A percentile compares a stretch with the other conserved stretches of the same genome.
These are phyloP conservation scores for Didymella glomerata DNA, from an alignment of 2,329 filamentous ascomycete genomes.

Conservation along the genomic window DNA sequence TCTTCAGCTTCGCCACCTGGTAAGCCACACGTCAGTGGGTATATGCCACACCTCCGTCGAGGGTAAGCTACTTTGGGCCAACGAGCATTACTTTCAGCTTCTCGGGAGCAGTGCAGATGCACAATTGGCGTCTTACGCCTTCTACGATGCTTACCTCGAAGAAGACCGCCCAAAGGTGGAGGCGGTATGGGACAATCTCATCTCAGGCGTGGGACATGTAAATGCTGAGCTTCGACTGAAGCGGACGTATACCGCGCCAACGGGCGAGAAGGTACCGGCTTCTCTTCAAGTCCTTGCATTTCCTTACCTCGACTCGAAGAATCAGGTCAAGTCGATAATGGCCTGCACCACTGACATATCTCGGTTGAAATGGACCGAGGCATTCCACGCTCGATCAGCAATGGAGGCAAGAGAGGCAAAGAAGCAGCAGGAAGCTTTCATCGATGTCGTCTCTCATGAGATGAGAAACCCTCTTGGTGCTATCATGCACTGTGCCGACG, in stretches of 20 bases:
- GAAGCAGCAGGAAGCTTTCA: constrained; percentile 45
- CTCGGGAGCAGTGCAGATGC: constrained; percentile 22
- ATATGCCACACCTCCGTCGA: constrained; percentile 34
- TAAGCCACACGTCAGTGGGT: constrained; percentile 40
- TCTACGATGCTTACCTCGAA: constrained; percentile 33
- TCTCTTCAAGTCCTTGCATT: constrained; percentile 37
- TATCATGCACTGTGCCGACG: constrained; percentile 54
- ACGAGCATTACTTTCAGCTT: constrained; percentile 36
- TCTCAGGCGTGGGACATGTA: constrained; percentile 29
- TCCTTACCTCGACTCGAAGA: constrained; percentile 33
- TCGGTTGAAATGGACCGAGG: constrained; percentile 46
- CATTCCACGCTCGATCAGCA: constrained; percentile 43
- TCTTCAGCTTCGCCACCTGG: constrained; percentile 36
- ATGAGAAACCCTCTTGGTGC: constrained; percentile 55
- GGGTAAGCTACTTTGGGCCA: constrained; percentile 37
- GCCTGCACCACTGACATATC: constrained; percentile 48
- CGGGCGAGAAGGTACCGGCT: constrained; percentile 31
- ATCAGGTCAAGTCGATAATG: constrained; percentile 39
- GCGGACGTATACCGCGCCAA: constrained; percentile 31
- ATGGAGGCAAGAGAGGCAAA: constrained; percentile 48
- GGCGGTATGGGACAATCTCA: constrained; percentile 27
- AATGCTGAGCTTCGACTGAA: constrained; percentile 33
- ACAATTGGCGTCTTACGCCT: constrained; percentile 11
- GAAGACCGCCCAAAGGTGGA: constrained; percentile 29
- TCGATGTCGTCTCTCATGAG: constrained; percentile 50